phyloP scores from a whole-genome alignment of 768 basidiomycete genomes.

The Kwoniella dendrophila region DNA sequence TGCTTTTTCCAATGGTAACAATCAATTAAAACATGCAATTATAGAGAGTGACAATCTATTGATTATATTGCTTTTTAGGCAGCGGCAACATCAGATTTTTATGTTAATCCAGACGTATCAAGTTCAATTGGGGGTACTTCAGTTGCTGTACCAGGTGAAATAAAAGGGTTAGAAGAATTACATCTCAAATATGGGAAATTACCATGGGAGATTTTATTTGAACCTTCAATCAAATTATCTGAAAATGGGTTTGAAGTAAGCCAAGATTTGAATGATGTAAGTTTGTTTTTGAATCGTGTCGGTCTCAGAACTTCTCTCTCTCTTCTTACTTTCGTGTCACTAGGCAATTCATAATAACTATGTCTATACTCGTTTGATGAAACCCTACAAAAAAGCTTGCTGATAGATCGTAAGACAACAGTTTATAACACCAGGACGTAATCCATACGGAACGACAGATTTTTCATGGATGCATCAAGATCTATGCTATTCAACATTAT shows the following conservation, averaged over 20 bases:
- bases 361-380: not conserved
- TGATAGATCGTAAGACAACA: not conserved
- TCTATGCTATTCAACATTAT: conserved; percentile 27
- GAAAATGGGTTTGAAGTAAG: conserved; percentile 63
- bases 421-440: conserved; percentile 27
- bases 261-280: conserved; percentile 37
- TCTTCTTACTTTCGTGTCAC: not conserved
- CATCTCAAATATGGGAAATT: conserved; percentile 75
- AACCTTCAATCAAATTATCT: conserved; percentile 73
- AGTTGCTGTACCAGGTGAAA: conserved; percentile 84
- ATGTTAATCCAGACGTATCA: conserved; percentile 30
- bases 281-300: not conserved
- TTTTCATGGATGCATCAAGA: conserved; percentile 32
- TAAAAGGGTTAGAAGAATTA: conserved; percentile 80
- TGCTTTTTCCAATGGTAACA: not conserved
- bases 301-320: not conserved
- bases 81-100: conserved; percentile 35
- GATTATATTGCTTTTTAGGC: conserved; percentile 14
- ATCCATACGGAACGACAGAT: conserved; percentile 21
- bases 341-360: not conserved
- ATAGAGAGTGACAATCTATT: not conserved
- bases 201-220: conserved; percentile 73
- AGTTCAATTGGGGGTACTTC: conserved; percentile 70
- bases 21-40: not conserved
- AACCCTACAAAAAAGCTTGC: not conserved